phyloP scores from a whole-genome alignment of 495 filamentous ascomycete species.

The Umbilicaria muhlenbergii region DNA sequence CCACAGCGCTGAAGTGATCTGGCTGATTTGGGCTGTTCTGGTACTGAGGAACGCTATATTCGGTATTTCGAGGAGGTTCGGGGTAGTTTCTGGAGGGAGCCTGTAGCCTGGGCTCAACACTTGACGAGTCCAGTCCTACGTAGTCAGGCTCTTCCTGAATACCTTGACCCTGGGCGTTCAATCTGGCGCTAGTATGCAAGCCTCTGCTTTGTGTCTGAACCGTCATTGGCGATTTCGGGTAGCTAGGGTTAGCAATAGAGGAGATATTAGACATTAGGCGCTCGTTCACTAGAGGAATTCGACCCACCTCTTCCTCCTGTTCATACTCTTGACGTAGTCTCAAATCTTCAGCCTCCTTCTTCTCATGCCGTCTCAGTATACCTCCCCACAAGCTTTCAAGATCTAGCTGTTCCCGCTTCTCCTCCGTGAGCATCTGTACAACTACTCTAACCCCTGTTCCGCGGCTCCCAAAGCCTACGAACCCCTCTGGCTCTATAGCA shows the following conservation, averaged over 20 bases:
- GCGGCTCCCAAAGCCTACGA: slow-evolving; percentile 60
- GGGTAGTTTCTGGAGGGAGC: too few relatives aligned
- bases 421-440: slow-evolving; percentile 79
- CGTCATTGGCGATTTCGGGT: slow-evolving; percentile 13
- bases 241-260: slow-evolving; percentile 13
- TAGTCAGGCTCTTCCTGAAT: slow-evolving; percentile 1
- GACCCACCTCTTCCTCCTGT: slow-evolving; percentile 12
- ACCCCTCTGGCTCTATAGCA: slow-evolving; percentile 23
- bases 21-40: neutral
- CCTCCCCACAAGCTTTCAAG: slow-evolving; percentile 67
- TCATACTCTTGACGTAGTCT: slow-evolving; percentile 11
- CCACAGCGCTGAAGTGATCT: slow-evolving; percentile 1
- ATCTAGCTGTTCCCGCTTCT: slow-evolving; percentile 68
- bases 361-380: slow-evolving; percentile 27
- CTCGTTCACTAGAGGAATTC: slow-evolving; percentile 2
- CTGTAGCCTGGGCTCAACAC: too few relatives aligned
- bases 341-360: slow-evolving; percentile 11
- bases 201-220: slow-evolving; percentile 3
- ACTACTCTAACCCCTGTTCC: slow-evolving; percentile 49
- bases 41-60: too few relatives aligned
- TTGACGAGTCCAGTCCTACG: too few relatives aligned
- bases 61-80: too few relatives aligned
- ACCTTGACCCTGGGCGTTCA: neutral
- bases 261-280: slow-evolving; percentile 2
- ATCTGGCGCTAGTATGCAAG: neutral